Conservation (phyloP, 345 rosid species). For the Aegle marmelos region DNA sequence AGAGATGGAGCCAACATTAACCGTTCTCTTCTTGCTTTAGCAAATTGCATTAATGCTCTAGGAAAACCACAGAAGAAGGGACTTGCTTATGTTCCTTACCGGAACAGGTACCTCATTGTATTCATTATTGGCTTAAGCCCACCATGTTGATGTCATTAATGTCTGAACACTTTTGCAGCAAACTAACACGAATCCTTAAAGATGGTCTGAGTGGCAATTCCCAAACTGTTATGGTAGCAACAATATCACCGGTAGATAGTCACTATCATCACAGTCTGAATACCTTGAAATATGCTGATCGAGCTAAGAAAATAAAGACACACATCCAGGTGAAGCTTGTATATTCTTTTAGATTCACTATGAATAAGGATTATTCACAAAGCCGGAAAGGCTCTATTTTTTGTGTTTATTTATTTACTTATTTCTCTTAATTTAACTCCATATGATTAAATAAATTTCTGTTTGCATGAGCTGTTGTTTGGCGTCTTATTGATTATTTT, state of each 20-base stretch:
- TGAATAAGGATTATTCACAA: neutral
- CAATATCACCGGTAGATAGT: slow-evolving; percentile 57
- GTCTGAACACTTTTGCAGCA: slow-evolving; percentile 35
- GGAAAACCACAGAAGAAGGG: slow-evolving; percentile 97
- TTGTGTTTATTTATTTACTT: neutral
- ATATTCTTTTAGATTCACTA: neutral
- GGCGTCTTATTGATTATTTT: no score
- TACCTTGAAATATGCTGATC: slow-evolving; percentile 94
- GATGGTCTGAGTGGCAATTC: slow-evolving; percentile 99
- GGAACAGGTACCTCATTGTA: slow-evolving; percentile 61
- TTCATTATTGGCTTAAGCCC: slow-evolving; percentile 6
- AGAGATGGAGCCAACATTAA: slow-evolving; percentile 96
- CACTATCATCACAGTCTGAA: slow-evolving; percentile 83
- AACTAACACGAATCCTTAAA: slow-evolving; percentile 91
- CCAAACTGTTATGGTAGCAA: slow-evolving; percentile 94
- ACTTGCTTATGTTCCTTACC: slow-evolving; percentile 95
- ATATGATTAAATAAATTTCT: neutral
- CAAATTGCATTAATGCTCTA: slow-evolving; percentile 91
- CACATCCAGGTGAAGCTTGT: slow-evolving; percentile 63
- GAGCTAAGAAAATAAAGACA: slow-evolving; percentile 95
- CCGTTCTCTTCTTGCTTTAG: slow-evolving; percentile 90
- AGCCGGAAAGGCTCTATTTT: neutral
- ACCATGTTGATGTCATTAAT: slow-evolving; percentile 9
- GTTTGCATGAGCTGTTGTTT: neutral
- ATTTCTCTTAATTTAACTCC: neutral